A percentile compares a stretch with the other conserved stretches of the same genome.
Conservation (phyloP, 2,329 filamentous ascomycete genomes). For the Epichloe baconii region DNA sequence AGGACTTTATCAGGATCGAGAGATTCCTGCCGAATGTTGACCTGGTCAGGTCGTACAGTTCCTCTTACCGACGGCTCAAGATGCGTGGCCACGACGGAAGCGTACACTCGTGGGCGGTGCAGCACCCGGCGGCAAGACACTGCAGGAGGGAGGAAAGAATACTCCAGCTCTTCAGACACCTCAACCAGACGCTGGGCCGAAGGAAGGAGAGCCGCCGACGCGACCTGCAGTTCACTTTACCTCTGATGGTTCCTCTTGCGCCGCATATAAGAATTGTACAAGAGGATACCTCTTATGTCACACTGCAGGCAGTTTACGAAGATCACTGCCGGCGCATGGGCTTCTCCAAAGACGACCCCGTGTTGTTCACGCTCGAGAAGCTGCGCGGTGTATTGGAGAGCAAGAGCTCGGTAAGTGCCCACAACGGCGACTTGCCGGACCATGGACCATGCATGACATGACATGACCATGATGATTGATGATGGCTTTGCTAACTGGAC, state of each 20-base stretch:
- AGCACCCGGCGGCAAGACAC: slow-evolving; percentile 85
- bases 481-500: not conserved
- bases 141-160: slow-evolving; percentile 92
- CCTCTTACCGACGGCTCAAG: slow-evolving; percentile 84
- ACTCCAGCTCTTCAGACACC: slow-evolving; percentile 89
- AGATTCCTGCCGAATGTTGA: slow-evolving; percentile 93
- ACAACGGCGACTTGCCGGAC: not conserved
- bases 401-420: slow-evolving; percentile 42
- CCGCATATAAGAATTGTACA: slow-evolving; percentile 92
- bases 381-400: slow-evolving; percentile 62
- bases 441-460: too few species aligned
- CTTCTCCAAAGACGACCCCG: slow-evolving; percentile 87
- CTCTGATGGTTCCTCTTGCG: slow-evolving; percentile 87
- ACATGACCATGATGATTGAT: not conserved
- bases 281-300: slow-evolving; percentile 89
- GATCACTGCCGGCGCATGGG: slow-evolving; percentile 82
- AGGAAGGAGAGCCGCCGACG: slow-evolving; percentile 90
- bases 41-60: slow-evolving; percentile 76
- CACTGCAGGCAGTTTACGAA: slow-evolving; percentile 88
- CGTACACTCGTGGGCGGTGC: slow-evolving; percentile 90
- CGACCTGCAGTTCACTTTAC: slow-evolving; percentile 91
- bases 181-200: slow-evolving; percentile 83
- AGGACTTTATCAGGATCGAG: slow-evolving; percentile 95
- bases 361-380: slow-evolving; percentile 92
- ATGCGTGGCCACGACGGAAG: slow-evolving; percentile 97